A percentile compares a stretch with the other conserved stretches of the same genome.
phyloP scores from a whole-genome alignment of 257 asterid genomes.

The Nicotiana tomentosiformis region DNA sequence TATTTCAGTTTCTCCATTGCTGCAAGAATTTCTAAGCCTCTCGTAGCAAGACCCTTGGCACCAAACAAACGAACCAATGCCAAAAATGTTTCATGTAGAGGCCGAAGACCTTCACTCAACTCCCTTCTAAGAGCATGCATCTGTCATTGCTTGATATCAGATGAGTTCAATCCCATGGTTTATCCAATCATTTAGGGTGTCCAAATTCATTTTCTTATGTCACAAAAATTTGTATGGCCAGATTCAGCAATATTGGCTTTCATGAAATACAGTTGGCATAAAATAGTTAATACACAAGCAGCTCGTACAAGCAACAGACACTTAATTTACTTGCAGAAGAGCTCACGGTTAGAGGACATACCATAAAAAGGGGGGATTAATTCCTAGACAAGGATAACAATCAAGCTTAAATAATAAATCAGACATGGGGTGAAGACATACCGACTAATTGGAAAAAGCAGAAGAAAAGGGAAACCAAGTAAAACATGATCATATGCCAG shows the following conservation, averaged over 20 bases:
- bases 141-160: slow-evolving; percentile 37
- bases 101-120: slow-evolving; percentile 91
- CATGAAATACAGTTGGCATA: neutral
- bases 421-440: neutral
- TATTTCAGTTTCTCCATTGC: slow-evolving; percentile 95
- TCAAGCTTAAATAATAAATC: neutral
- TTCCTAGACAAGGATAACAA: neutral
- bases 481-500: neutral
- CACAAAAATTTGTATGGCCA: neutral
- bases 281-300: neutral
- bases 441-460: neutral
- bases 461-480: neutral
- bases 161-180: neutral
- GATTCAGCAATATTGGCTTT: neutral
- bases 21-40: slow-evolving; percentile 91
- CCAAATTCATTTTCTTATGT: neutral
- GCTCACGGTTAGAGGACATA: neutral
- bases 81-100: slow-evolving; percentile 89
- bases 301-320: neutral
- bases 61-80: slow-evolving; percentile 91
- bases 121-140: slow-evolving; percentile 98
- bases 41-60: slow-evolving; percentile 70
- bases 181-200: neutral
- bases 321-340: neutral
- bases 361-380: neutral